These are phyloP conservation scores for Aegilops speltoides DNA, from an alignment of 176 grass and related monocot genomes.

Conservation along the genomic window DNA sequence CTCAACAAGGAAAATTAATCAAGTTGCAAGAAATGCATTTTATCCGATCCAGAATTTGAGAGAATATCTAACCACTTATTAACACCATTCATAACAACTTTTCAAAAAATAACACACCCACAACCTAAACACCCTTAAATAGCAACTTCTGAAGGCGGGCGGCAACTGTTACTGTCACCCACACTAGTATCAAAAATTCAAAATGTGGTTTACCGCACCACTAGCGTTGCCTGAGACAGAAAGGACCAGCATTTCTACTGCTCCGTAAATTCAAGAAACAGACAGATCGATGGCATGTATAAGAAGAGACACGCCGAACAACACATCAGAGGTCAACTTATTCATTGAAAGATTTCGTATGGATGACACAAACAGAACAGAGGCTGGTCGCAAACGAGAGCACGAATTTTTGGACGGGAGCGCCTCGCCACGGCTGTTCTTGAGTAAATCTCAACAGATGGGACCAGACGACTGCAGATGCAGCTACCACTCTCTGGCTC, in stretches of 20 bases:
- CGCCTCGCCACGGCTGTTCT: background rate
- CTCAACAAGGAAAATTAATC: too few relatives aligned
- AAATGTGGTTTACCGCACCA: background rate
- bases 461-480: background rate
- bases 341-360: conserved; percentile 21
- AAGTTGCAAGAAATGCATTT: too few relatives aligned
- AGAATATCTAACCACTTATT: background rate
- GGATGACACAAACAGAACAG: conserved; percentile 17
- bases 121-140: background rate
- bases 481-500: background rate
- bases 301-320: background rate
- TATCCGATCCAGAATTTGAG: too few relatives aligned
- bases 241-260: background rate
- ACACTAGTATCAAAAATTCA: background rate
- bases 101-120: background rate
- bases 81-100: too few relatives aligned
- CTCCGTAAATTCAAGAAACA: background rate
- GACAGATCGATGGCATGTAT: conserved; percentile 10
- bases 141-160: background rate
- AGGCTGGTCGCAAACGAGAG: background rate
- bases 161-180: too few relatives aligned
- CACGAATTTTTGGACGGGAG: background rate
- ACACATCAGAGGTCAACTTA: background rate
- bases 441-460: background rate
- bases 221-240: background rate